Conservation (phyloP, 306 rosid species). For the Ormosia semicastrata region DNA sequence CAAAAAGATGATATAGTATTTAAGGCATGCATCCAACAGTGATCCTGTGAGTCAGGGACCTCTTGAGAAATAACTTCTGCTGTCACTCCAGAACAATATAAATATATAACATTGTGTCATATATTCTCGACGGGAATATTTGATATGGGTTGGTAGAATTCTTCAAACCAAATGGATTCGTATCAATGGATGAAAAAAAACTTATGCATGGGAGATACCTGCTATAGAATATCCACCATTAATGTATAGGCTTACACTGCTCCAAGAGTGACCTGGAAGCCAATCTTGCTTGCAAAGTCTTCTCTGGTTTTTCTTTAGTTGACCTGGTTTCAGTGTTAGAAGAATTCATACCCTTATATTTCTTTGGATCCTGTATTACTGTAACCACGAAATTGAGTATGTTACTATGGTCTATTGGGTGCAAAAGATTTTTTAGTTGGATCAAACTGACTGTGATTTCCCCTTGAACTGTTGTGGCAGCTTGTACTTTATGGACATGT, state of each 20-base stretch:
- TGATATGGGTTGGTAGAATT: not conserved
- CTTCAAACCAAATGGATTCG: not conserved
- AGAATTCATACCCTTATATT: not conserved
- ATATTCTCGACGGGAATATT: not conserved
- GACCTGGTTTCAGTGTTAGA: not conserved
- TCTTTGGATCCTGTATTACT: not conserved
- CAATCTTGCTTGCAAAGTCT: not conserved
- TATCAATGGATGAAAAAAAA: not conserved
- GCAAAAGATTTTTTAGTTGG: not conserved
- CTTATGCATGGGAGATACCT: not conserved
- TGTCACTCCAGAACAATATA: not conserved
- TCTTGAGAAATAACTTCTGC: not conserved
- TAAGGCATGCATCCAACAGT: not conserved
- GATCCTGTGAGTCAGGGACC: not conserved
- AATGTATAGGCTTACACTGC: not conserved
- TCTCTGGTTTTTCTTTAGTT: not conserved
- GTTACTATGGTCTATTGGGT: not conserved
- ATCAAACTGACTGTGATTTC: not conserved
- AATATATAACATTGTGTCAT: not conserved
- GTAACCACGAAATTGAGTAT: not conserved
- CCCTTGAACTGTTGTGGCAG: not conserved
- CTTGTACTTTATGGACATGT: not conserved
- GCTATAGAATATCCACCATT: not conserved
- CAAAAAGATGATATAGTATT: conserved; percentile 2
- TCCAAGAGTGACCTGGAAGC: not conserved